These are phyloP conservation scores for Lichtheimia hyalospora DNA, from an alignment of 371 early-diverging fungal species.

Conservation along the genomic window DNA sequence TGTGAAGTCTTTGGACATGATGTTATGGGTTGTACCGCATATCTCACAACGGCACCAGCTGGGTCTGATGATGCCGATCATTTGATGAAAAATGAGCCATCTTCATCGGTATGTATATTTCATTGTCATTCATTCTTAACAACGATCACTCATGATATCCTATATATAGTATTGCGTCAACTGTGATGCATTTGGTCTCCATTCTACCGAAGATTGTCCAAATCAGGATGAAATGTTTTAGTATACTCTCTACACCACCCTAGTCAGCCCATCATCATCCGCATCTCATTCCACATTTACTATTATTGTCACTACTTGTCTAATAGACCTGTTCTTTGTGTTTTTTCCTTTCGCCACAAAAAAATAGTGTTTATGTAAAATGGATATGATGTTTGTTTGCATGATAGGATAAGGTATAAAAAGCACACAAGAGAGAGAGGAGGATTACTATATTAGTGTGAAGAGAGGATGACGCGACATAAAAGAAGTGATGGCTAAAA, in stretches of 20 bases:
- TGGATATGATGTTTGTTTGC: no score
- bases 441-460: neutral
- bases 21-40: constrained; percentile 54
- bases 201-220: constrained; percentile 70
- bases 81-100: neutral
- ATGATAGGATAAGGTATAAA: neutral
- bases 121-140: neutral
- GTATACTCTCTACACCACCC: constrained; percentile 5
- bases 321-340: neutral
- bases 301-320: no score
- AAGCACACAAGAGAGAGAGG: neutral
- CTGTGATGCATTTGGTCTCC: constrained; percentile 64
- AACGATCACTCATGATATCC: neutral
- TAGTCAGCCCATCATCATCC: neutral
- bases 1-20: constrained; percentile 65
- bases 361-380: neutral
- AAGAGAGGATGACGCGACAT: no score
- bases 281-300: neutral
- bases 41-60: constrained; percentile 13
- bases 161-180: constrained; percentile 63
- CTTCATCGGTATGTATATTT: constrained; percentile 1
- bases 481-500: no score
- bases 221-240: constrained; percentile 59
- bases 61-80: constrained; percentile 4
- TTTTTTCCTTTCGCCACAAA: neutral